These are phyloP conservation scores for Panaeolus cyanescens DNA, from an alignment of 768 basidiomycete species.

Conservation along the genomic window DNA sequence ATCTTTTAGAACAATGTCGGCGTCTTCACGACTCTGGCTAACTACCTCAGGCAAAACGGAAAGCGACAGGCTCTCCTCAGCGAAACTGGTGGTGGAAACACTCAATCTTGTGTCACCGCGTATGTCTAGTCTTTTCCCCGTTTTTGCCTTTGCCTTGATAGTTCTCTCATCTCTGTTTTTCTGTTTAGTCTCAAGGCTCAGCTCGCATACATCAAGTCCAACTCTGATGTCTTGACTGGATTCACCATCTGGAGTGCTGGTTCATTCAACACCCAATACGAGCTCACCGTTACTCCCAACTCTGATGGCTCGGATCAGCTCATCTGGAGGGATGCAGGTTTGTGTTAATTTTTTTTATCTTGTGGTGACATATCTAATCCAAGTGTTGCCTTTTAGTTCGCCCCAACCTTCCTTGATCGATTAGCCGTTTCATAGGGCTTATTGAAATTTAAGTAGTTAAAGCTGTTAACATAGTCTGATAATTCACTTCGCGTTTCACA, in stretches of 20 bases:
- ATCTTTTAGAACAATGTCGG: conserved; percentile 42
- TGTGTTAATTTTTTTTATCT: neutral
- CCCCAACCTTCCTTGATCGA: neutral
- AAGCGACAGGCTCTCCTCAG: conserved; percentile 35
- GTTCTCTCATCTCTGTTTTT: neutral
- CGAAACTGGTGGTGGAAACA: conserved; percentile 62
- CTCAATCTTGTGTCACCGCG: conserved; percentile 43
- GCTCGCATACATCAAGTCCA: conserved; percentile 46
- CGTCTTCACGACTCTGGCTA: conserved; percentile 42
- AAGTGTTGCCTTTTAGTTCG: neutral
- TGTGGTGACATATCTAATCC: neutral
- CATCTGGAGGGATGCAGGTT: conserved; percentile 45
- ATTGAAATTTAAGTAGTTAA: too few relatives aligned
- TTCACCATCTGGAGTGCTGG: conserved; percentile 59
- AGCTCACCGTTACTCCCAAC: conserved; percentile 48
- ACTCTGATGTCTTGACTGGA: conserved; percentile 44
- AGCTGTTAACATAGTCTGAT: too few relatives aligned
- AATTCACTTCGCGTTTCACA: too few relatives aligned
- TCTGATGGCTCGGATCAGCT: conserved; percentile 49
- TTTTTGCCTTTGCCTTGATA: neutral
- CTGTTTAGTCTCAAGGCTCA: conserved; percentile 43
- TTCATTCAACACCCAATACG: conserved; percentile 50
- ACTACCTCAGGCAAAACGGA: conserved; percentile 38
- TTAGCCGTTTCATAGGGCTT: too few relatives aligned
- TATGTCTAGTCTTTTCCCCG: conserved; percentile 20